phyloP scores from a whole-genome alignment of 257 asterid species.

The Penstemon newberryi region DNA sequence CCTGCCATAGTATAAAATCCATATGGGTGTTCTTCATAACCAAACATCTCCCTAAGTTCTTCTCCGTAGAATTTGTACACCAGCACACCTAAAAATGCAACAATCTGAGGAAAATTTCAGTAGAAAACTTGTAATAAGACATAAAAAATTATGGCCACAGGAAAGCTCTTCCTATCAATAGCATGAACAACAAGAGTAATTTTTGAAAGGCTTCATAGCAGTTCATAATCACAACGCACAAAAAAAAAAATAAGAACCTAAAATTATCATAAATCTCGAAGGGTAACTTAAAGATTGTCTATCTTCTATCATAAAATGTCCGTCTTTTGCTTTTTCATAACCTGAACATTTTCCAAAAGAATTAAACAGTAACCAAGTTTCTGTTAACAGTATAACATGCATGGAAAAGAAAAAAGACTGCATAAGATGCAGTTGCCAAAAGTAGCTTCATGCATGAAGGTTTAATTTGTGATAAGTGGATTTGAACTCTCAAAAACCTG shows the following conservation, averaged over 20 bases:
- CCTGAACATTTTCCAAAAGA: too few relatives aligned
- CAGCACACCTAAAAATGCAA: constrained; percentile 90
- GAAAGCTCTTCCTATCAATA: constrained; percentile 17
- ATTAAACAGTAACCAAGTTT: too few relatives aligned
- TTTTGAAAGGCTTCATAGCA: not conserved
- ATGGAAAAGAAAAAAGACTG: not conserved
- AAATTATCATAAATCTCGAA: constrained; percentile 13
- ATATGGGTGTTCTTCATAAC: constrained; percentile 96
- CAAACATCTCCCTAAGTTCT: constrained; percentile 97
- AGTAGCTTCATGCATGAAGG: too few relatives aligned
- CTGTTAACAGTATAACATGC: too few relatives aligned
- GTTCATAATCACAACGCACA: constrained; percentile 2
- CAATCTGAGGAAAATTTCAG: constrained; percentile 65
- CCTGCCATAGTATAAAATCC: constrained; percentile 99
- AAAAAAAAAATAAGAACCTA: not conserved
- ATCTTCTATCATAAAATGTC: not conserved
- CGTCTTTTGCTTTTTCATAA: not conserved
- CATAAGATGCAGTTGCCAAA: too few relatives aligned
- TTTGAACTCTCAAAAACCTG: too few relatives aligned
- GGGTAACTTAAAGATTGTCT: not conserved
- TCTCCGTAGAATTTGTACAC: constrained; percentile 94
- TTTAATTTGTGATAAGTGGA: too few relatives aligned
- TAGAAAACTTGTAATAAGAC: constrained; percentile 24
- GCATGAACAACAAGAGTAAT: constrained; percentile 3
- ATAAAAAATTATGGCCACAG: not conserved